A percentile compares a stretch with the other conserved stretches of the same genome.
Evolutionary conservation across 805 yeast species (phyloP).

Genomic region (Sugiyamaella qingdaonensis): DNA sequence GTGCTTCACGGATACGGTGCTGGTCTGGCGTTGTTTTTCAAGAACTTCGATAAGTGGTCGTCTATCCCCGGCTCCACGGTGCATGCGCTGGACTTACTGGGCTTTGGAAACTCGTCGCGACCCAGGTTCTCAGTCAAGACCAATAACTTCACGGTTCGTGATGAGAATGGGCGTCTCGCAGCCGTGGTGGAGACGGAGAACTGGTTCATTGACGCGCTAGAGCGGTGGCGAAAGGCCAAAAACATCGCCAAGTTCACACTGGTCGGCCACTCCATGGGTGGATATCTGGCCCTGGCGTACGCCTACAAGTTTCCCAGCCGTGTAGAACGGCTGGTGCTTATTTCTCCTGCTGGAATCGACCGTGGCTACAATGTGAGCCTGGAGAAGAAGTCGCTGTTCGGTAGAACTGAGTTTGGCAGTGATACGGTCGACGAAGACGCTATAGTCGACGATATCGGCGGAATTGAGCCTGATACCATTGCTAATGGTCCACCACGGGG

Average conservation of each 20-base stretch:
- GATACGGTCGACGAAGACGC: background rate
- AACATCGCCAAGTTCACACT: slow-evolving; percentile 50
- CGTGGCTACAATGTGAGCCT: slow-evolving; percentile 21
- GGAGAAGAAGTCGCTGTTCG: slow-evolving; percentile 12
- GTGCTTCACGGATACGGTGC: slow-evolving; percentile 94
- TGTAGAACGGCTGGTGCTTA: slow-evolving; percentile 65
- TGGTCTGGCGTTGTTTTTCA: slow-evolving; percentile 73
- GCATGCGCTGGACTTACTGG: slow-evolving; percentile 83
- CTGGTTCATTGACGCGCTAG: slow-evolving; percentile 63
- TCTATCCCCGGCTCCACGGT: slow-evolving; percentile 52
- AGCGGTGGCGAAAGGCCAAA: slow-evolving; percentile 55
- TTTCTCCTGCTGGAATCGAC: slow-evolving; percentile 86
- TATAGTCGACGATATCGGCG: background rate
- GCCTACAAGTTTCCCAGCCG: slow-evolving; percentile 57
- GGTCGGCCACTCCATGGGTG: slow-evolving; percentile 92
- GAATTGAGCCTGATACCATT: background rate
- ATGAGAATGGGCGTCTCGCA: slow-evolving; percentile 16
- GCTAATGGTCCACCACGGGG: background rate
- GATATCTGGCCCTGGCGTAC: slow-evolving; percentile 68
- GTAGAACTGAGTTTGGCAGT: background rate
- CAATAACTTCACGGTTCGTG: slow-evolving; percentile 29
- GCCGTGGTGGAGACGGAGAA: slow-evolving; percentile 48
- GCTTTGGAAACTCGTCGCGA: slow-evolving; percentile 80
- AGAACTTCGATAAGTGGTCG: slow-evolving; percentile 55
- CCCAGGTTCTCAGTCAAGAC: slow-evolving; percentile 49